phyloP scores from a whole-genome alignment of 139 green algal genomes.

The Mesotaenium endlicherianum region DNA sequence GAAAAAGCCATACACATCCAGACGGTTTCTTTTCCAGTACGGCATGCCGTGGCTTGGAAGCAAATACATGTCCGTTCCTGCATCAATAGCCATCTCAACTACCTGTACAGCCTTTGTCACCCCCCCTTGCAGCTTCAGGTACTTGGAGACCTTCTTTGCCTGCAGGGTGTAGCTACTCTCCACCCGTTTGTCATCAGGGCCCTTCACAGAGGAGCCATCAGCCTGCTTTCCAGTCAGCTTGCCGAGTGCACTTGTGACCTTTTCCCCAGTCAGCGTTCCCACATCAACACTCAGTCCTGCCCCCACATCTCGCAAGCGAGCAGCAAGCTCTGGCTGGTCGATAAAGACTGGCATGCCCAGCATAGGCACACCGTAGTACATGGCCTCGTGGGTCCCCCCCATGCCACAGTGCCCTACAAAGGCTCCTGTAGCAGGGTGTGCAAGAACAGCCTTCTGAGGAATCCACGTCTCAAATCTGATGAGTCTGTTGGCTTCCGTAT shows the following conservation, averaged over 20 bases:
- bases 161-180: not conserved
- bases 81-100: no score
- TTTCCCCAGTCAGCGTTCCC: not conserved
- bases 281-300: not conserved
- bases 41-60: no score
- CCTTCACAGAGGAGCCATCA: not conserved
- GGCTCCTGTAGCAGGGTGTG: not conserved
- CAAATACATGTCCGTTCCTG: no score
- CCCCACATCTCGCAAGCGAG: not conserved
- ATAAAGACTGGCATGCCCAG: not conserved
- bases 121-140: slow-evolving; percentile 1
- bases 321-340: slow-evolving; percentile 1
- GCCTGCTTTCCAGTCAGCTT: not conserved
- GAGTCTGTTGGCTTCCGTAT: not conserved
- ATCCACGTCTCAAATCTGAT: not conserved
- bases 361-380: slow-evolving; percentile 5
- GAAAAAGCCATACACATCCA: no score
- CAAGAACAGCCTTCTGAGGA: not conserved
- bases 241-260: not conserved
- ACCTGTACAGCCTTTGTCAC: not conserved
- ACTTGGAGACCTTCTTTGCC: not conserved
- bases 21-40: no score
- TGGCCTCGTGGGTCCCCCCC: slow-evolving; percentile 3
- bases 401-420: slow-evolving; percentile 3
- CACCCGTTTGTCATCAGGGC: not conserved